Conservation (phyloP, 1,139 yeast species). For the Geotrichum reessii region DNA sequence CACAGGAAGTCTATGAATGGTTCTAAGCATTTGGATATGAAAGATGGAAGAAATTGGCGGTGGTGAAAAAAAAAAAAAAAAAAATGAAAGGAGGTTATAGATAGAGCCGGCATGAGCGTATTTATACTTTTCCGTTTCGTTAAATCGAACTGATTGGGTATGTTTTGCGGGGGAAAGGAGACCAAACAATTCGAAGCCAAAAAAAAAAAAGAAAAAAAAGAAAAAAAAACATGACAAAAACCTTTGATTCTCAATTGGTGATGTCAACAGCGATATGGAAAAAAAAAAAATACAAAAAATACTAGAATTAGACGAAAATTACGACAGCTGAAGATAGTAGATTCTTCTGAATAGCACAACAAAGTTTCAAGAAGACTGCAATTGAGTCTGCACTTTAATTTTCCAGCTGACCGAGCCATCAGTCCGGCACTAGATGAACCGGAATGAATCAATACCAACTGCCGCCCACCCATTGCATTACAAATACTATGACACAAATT, state of each 20-base stretch:
- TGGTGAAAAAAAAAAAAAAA: background rate
- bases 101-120: background rate
- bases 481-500: background rate
- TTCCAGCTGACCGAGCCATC: background rate
- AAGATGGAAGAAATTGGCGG: background rate
- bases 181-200: background rate
- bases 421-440: background rate
- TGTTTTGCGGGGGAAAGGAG: slow-evolving; percentile 4
- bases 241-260: no score
- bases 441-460: background rate
- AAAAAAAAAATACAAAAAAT: no score
- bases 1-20: slow-evolving; percentile 11
- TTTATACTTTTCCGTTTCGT: background rate
- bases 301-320: no score
- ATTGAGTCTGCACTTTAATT: background rate
- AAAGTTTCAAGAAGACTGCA: background rate
- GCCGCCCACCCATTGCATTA: background rate
- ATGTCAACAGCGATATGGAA: no score
- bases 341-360: background rate
- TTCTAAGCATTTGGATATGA: slow-evolving; percentile 12
- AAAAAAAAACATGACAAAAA: background rate
- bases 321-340: background rate
- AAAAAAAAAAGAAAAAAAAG: background rate
- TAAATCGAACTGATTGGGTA: background rate
- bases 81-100: background rate